These are phyloP conservation scores for Lasiodiplodia citricola DNA, from an alignment of 2,329 filamentous ascomycete species.

Conservation along the genomic window DNA sequence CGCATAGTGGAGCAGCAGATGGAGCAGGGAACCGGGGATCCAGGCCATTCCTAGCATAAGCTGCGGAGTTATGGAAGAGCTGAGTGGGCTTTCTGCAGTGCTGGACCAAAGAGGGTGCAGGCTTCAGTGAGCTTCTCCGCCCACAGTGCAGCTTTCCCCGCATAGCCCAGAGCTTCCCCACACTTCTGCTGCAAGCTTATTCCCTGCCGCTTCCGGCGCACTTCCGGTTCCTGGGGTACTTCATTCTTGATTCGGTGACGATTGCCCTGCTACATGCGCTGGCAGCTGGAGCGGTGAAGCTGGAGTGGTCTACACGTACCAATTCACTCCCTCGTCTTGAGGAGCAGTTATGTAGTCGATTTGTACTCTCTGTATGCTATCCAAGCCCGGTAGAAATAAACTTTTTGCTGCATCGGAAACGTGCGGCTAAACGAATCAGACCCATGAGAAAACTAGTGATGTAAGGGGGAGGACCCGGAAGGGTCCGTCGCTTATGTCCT, in stretches of 20 bases:
- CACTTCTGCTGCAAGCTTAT: slow-evolving; percentile 12
- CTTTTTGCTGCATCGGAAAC: slow-evolving; percentile 13
- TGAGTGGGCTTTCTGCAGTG: neutral
- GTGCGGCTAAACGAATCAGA: slow-evolving; percentile 5
- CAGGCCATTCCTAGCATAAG: slow-evolving; percentile 1
- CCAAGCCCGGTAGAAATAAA: neutral
- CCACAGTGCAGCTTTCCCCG: slow-evolving; percentile 13
- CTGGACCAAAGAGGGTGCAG: neutral
- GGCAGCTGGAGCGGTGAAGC: neutral
- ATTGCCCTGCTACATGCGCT: neutral
- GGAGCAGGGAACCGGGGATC: neutral
- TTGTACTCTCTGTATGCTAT: neutral
- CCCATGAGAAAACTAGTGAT: neutral
- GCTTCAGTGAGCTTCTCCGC: slow-evolving; percentile 11
- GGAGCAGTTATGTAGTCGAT: neutral
- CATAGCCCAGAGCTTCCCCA: slow-evolving; percentile 21
- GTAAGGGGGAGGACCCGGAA: neutral
- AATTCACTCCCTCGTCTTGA: neutral
- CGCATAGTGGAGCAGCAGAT: neutral
- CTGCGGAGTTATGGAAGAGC: slow-evolving; percentile 19
- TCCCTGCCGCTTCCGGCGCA: slow-evolving; percentile 5
- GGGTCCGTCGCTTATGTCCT: neutral
- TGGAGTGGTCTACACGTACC: neutral
- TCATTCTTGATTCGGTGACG: neutral
- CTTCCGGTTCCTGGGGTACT: slow-evolving; percentile 4